phyloP scores from a whole-genome alignment of 352 stramenopile genomes.

The Globisporangium okanoganense region DNA sequence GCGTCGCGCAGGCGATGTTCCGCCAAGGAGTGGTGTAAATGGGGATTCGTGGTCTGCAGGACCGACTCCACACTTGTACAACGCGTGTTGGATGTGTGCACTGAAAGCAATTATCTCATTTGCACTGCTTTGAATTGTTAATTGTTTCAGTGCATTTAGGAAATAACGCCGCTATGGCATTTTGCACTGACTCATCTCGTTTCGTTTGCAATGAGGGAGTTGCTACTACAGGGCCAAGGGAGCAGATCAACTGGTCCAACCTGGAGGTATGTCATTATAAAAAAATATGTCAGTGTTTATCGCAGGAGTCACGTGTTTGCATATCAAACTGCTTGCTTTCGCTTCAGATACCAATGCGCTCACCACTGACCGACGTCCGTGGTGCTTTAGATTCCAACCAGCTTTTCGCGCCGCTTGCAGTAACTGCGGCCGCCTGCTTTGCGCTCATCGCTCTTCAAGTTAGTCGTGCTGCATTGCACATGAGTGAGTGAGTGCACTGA shows the following conservation, averaged over 20 bases:
- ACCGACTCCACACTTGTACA: not conserved
- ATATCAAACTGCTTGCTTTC: too few species aligned
- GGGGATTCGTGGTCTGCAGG: slow-evolving; percentile 2
- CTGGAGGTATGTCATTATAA: too few species aligned
- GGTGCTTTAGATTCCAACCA: not conserved
- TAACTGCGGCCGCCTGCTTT: not conserved
- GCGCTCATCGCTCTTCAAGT: slow-evolving; percentile 1
- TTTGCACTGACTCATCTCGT: too few species aligned
- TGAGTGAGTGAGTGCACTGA: not conserved
- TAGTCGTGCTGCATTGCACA: not conserved
- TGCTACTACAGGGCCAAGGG: too few species aligned
- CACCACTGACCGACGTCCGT: not conserved
- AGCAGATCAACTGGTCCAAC: too few species aligned
- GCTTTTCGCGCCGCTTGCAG: not conserved
- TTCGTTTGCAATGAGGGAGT: too few species aligned
- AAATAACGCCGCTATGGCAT: too few species aligned
- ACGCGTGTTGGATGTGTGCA: not conserved
- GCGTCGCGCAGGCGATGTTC: slow-evolving; percentile 97
- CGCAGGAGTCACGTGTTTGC: too few species aligned
- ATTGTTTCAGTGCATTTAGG: not conserved
- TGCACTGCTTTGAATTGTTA: not conserved
- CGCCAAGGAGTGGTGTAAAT: slow-evolving; percentile 94
- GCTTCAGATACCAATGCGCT: too few species aligned
- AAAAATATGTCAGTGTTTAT: too few species aligned
- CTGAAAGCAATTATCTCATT: not conserved